Evolutionary conservation across 2,329 filamentous ascomycete species (phyloP), one percentile per base, ranked within the genome.

Genomic region (Fusarium pseudocircinatum): DNA sequence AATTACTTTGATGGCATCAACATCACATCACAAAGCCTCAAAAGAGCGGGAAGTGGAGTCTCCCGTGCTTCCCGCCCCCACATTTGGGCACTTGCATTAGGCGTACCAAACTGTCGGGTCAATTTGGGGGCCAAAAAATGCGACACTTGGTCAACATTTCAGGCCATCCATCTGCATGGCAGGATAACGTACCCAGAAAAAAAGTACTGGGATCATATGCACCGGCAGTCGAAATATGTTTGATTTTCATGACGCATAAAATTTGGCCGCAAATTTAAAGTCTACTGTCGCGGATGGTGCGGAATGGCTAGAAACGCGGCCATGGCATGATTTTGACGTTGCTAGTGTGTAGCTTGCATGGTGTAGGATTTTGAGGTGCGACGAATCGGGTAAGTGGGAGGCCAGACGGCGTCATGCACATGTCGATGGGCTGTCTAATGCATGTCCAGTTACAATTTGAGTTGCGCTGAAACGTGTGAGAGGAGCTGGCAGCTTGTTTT

Each of bases 101-200:
- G 59, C 44, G 49, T 60, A 66, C 66, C 67, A 18, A 32, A 66
- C 14, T 70, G 60, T 37, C 53, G 68, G 68, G 60, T 57, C 39
- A 43, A 1, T n/a, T 70, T 60, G 60, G 65, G 64, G 65, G 52
- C 59, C 30, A 65, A 44, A 59, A 60, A 67, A 60, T 36, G 50
- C 46, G 44, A 71, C 57, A 67, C 58, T 36, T 57, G 59, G 69
- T 46, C 58, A 62, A n/a, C 57, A 59, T 53, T 60, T 52, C 43
- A 43, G 53, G 53, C 58, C 69, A 24, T 60, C 37, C 69, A 30
- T 56, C 42, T 67, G 58, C 50, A 62, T n/a, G 50, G 53, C 50
- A 50, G 50, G 53, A 67, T 28, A 71, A 56, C 36, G 63, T 52
- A 58, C 46, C 61, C 63, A 68, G 32, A 63, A 63, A 63, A 49